Evolutionary conservation across 805 yeast genomes (phyloP).

Genomic region (Saccharomycopsis lassenensis): DNA sequence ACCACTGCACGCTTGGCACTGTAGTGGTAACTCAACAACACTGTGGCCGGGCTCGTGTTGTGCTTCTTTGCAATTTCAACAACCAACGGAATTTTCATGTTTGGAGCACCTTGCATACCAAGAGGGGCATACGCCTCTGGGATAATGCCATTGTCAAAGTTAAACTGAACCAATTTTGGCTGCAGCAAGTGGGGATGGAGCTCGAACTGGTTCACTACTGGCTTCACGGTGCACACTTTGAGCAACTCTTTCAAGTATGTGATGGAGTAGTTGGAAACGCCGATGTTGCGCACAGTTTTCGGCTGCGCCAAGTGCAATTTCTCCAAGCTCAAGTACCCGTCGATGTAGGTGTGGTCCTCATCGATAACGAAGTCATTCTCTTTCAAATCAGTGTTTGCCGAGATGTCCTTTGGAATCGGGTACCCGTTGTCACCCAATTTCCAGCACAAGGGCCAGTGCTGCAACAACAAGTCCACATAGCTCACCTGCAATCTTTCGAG

Average conservation of each 20-base stretch:
- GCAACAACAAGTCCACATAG: conserved; percentile 65
- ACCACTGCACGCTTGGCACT: conserved; percentile 47
- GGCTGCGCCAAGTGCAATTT: no score
- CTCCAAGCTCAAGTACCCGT: no score
- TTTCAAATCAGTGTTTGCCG: neutral
- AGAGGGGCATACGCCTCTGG: conserved; percentile 39
- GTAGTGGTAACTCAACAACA: conserved; percentile 43
- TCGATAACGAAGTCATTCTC: conserved; percentile 1
- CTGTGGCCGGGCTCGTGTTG: conserved; percentile 30
- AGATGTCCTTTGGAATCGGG: neutral
- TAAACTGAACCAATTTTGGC: conserved; percentile 26
- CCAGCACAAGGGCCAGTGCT: conserved; percentile 98
- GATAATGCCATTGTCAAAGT: conserved; percentile 25
- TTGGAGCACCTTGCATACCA: conserved; percentile 22
- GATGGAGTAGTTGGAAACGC: conserved; percentile 35
- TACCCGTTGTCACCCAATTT: neutral
- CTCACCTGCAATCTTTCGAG: conserved; percentile 55
- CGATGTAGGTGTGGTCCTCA: conserved; percentile 28
- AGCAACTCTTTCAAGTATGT: conserved; percentile 27
- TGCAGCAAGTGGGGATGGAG: conserved; percentile 39
- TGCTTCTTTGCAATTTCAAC: conserved; percentile 33
- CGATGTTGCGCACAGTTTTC: conserved; percentile 37
- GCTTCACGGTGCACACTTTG: conserved; percentile 29
- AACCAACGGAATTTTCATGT: conserved; percentile 34
- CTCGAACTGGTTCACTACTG: conserved; percentile 38